These are phyloP conservation scores for Telfairia occidentalis DNA, from an alignment of 331 rosid species.

Conservation along the genomic window DNA sequence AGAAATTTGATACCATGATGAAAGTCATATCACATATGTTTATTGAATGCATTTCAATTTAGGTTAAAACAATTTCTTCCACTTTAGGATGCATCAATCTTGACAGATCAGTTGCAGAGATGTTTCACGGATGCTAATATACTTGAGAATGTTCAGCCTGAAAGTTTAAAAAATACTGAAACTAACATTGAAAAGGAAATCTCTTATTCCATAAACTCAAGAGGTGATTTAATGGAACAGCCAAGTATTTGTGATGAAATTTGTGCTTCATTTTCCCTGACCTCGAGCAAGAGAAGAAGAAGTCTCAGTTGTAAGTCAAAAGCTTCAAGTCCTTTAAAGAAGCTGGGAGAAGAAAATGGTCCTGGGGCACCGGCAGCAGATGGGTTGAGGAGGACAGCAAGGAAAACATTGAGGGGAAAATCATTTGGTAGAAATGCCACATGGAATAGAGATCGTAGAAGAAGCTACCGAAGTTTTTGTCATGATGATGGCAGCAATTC, in stretches of 20 bases:
- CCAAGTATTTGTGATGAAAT: not conserved
- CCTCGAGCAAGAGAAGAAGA: not conserved
- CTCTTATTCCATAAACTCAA: not conserved
- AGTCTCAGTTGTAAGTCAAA: not conserved
- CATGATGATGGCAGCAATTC: not conserved
- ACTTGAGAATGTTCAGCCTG: not conserved
- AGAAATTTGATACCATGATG: not conserved
- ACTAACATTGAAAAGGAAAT: not conserved
- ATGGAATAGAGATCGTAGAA: not conserved
- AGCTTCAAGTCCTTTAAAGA: not conserved
- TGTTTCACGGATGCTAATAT: not conserved
- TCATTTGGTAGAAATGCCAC: not conserved
- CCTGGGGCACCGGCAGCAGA: not conserved
- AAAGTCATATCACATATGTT: not conserved
- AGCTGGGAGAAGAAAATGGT: not conserved
- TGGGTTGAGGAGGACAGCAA: not conserved
- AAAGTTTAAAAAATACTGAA: not conserved
- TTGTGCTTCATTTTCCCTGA: not conserved
- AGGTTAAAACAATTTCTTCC: not conserved
- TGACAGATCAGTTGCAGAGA: not conserved
- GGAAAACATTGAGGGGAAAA: not conserved
- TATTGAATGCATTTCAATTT: not conserved
- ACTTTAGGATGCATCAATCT: not conserved
- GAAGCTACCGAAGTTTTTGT: not conserved
- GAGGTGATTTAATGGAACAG: not conserved